phyloP scores from a whole-genome alignment of 2,329 filamentous ascomycete species.

The Pseudopithomyces chartarum region DNA sequence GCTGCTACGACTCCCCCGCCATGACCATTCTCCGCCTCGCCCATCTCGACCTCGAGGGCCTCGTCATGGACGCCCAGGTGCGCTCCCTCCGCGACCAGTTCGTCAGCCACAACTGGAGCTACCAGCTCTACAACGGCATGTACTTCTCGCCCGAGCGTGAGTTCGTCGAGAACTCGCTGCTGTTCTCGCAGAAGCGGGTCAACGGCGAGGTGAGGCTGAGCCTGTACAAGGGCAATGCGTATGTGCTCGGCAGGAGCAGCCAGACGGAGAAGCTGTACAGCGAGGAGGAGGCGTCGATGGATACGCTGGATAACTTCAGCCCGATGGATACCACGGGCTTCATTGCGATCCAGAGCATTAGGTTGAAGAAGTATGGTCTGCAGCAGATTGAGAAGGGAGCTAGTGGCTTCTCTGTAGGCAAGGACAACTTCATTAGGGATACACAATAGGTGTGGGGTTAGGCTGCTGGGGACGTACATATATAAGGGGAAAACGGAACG shows the following conservation, averaged over 20 bases:
- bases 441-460: neutral
- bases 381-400: constrained; percentile 44
- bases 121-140: constrained; percentile 63
- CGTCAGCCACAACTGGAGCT: constrained; percentile 57
- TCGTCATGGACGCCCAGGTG: constrained; percentile 71
- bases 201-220: constrained; percentile 62
- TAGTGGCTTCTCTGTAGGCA: constrained; percentile 2
- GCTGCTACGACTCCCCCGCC: constrained; percentile 71
- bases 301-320: constrained; percentile 70
- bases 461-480: no score
- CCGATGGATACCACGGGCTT: constrained; percentile 70
- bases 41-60: constrained; percentile 67
- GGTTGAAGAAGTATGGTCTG: constrained; percentile 51
- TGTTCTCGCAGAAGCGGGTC: constrained; percentile 46
- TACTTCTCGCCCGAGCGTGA: constrained; percentile 75
- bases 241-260: constrained; percentile 62
- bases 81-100: constrained; percentile 73
- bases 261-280: constrained; percentile 74
- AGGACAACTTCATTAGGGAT: neutral
- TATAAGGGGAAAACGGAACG: no score
- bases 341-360: constrained; percentile 71
- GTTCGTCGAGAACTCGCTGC: constrained; percentile 67
- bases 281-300: constrained; percentile 70
- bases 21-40: constrained; percentile 58
- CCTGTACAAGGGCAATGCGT: constrained; percentile 70